Base-by-base conservation (phyloP, 768 basidiomycete genomes). In the Agrocybe pediades region DNA sequence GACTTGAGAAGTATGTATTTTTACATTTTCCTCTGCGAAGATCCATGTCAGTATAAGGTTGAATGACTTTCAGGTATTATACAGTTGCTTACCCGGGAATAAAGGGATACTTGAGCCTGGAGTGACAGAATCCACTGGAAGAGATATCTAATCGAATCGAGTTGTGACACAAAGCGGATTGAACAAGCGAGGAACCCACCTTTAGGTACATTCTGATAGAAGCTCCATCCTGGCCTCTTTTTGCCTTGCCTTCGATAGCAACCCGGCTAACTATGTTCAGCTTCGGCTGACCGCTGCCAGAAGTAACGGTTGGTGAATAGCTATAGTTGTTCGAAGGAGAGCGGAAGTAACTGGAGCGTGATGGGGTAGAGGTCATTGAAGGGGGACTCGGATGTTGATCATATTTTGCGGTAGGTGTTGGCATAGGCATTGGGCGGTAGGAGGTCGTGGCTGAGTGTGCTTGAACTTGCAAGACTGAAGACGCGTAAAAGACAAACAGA, bases 201-300 rank as follows among this genome's bases (percentile, higher is more conserved):
- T 88, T 92, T 59, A 92, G 77, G 70, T 88, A 92, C 78, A 91
- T 84, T 59, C 78, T 85, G 46, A 92, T 80, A 16, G 81, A 72
- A 29, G 82, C 87, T 33, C 83, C 86, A 62, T 89, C 86, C 41
- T 80, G 73, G 1, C 79, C 82, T 51, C 80, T 79, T 68, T 82
- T 86, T 19, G 84, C 83, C 68, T 83, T 86, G 25, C 89, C 90
- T 63, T 90, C 87, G 45, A 92, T 82, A 20, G 83, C 84, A 26
- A 91, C 78, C 46, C 87, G 85, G 43, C 87, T 85, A 2, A 90
- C 87, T 15, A 91, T 72, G 63, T 88, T 89, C 46, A 85, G 62
- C 63, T 80, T 85, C 46, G 75, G 74, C 51, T 68, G 70, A 17
- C 71, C 70, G 7, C 74, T 71, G 20, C 68, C 71, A 9, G 79